A percentile compares a stretch with the other conserved stretches of the same genome.
These are phyloP conservation scores for Ceratocystis colombiana DNA, from an alignment of 2,329 filamentous ascomycete species.

Conservation along the genomic window DNA sequence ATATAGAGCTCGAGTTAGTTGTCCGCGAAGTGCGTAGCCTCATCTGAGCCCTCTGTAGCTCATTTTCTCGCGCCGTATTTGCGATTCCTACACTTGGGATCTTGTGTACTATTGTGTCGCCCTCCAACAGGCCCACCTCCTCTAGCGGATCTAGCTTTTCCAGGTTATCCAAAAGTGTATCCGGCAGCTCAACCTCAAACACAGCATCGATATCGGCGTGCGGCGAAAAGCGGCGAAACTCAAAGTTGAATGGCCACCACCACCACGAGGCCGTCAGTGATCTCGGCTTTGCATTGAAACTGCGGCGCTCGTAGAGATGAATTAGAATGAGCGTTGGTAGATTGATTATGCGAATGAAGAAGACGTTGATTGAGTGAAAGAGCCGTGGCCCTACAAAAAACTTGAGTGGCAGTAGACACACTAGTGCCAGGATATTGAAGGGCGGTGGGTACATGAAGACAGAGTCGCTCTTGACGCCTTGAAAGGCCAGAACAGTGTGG, in stretches of 20 bases:
- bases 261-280: conserved; percentile 21
- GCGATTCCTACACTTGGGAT: conserved; percentile 1
- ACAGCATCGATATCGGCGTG: conserved; percentile 52
- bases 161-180: conserved; percentile 33
- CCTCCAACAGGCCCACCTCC: conserved; percentile 32
- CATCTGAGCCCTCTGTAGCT: conserved; percentile 11
- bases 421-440: conserved; percentile 57
- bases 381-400: conserved; percentile 50
- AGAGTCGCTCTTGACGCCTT: conserved; percentile 62
- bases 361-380: conserved; percentile 64
- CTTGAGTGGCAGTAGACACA: conserved; percentile 55
- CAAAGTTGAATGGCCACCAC: conserved; percentile 31
- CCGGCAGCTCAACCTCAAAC: conserved; percentile 50
- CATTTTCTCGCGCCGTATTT: conserved; percentile 10
- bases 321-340: conserved; percentile 53
- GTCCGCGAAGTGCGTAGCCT: conserved; percentile 18
- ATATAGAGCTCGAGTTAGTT: neutral
- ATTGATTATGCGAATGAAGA: conserved; percentile 53
- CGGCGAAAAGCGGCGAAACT: conserved; percentile 43
- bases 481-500: conserved; percentile 60
- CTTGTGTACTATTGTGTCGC: conserved; percentile 31
- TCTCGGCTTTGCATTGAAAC: conserved; percentile 31
- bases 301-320: conserved; percentile 49
- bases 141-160: conserved; percentile 33
- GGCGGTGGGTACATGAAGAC: conserved; percentile 61